Evolutionary conservation across 2,329 filamentous ascomycete genomes (phyloP), one percentile per base, ranked within the genome.

Genomic region (Hypomyces perniciosus): DNA sequence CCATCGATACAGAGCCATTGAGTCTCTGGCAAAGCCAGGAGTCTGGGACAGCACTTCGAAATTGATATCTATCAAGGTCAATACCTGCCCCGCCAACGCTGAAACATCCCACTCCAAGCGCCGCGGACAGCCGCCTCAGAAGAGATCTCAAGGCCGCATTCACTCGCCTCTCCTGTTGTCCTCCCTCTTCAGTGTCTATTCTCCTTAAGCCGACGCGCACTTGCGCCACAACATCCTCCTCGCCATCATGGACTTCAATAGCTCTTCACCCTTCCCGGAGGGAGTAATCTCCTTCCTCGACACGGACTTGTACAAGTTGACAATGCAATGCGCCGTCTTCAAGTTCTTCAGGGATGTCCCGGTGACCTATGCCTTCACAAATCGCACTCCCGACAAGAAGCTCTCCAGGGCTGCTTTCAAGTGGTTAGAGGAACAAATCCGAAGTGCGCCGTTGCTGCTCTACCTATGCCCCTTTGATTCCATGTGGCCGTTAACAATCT

Each of bases 321-420:
- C 93, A 20, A 99, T 99, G 93, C 93, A 99, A 85, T 96, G 88
- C 66, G 90, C 90, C 55, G 86, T 97, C 57, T 80, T 95, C 59
- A 95, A 95, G 70, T 95, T 91, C 74, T 97, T 95, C 69, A 86
- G 86, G 33, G 78, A 91, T 52, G 74, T 83, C 61, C 80, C 85
- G 41, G 93, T 97, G 52, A 90, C 88, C 3, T 99, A 97, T 65
- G 83, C 87, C 53, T 96, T 95, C 72, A 97, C 90, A 46, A 99
- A 99, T 67, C 86, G 93, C 46, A 99, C 93, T 1, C 89, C 90
- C 6, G 84, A 96, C 55, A 95, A 96, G 83, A 90, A 91, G 67
- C 76, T 99, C 53, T 95, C 83, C 28, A 81, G 90, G 59, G 79
- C 78, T 51, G 93, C 90, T 31, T 96, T 89, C 70, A 77, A 77